Base-by-base conservation (phyloP, 176 grass and related monocot species). In the Musa troglodytarum region DNA sequence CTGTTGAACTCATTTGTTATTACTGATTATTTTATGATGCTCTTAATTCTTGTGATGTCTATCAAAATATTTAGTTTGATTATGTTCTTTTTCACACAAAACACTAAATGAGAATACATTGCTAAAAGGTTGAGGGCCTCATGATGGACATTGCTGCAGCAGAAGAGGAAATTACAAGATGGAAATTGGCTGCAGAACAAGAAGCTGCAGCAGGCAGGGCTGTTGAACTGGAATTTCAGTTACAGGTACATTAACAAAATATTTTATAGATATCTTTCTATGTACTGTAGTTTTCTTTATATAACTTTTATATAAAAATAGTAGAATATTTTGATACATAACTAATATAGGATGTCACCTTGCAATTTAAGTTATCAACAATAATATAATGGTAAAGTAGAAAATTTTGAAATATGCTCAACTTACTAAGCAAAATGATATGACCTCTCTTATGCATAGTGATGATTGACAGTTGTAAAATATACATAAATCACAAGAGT, bases 131-230 rank as follows among this genome's bases (percentile, higher is more conserved):
- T 83, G 96, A 99, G 54, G 96, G 84, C 11, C 86, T 99, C 25
- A 95, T 99, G 91, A 84, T 94, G 86, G 96, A 99, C 2, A 85
- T 99, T 52, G 74, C 91, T 43, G 91, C 91, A 81, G 82, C 96
- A 75, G 96, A 94, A 87, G 96, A 99, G 81, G 96, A 99, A 80
- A 92, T 99, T 80, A 81, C 86, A 72, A 92, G 91, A 79, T 99
- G 96, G 96, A 99, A 99, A 83, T 82, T 81, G 71, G 96, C 96
- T 74, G 91, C 96, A 53, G 91, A 99, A 80, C 78, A 92, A 82
- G 96, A 99, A 89, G 91, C 91, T 68, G 85, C 89, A 81, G 91
- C 96, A 53, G 96, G 91, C 72, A 82, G 81, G 81, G 83, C 91
- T n/a, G 82, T 99, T 62, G 96, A 99, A 77, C 80, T 88, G 63